These are phyloP conservation scores for Papiliotrema laurentii DNA, from an alignment of 1,284 basidiomycete species.

Conservation along the genomic window DNA sequence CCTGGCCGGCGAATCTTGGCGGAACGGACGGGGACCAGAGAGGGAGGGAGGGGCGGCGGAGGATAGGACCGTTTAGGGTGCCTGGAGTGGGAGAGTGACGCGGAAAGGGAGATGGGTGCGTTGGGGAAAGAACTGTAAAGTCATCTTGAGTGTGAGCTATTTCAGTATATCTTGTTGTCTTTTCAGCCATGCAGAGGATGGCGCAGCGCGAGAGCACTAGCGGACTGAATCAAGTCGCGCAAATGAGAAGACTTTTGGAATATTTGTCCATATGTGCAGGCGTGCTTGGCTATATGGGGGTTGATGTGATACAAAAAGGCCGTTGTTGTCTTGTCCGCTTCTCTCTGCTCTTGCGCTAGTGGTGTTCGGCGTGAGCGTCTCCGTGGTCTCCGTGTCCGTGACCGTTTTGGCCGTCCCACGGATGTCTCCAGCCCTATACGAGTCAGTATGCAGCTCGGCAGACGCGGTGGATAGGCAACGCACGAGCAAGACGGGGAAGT, in stretches of 20 bases:
- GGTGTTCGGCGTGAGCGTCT: slow-evolving; percentile 27
- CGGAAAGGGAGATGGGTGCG: background rate
- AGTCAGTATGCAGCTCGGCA: slow-evolving; percentile 8
- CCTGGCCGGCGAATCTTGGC: background rate
- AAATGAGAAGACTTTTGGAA: background rate
- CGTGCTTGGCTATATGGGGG: background rate
- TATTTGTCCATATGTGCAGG: background rate
- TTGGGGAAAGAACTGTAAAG: too few species aligned
- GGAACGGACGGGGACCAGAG: background rate
- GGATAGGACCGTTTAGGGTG: background rate
- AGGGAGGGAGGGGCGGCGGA: background rate
- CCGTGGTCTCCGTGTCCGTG: slow-evolving; percentile 32
- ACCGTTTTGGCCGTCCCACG: slow-evolving; percentile 52
- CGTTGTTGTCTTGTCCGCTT: background rate
- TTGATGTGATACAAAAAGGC: background rate
- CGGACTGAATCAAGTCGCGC: too few species aligned
- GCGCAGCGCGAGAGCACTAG: too few species aligned
- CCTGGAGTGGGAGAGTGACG: background rate
- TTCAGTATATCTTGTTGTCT: background rate
- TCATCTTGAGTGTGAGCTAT: too few species aligned
- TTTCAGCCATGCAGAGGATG: too few species aligned
- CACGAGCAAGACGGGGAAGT: slow-evolving; percentile 52
- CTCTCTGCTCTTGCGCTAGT: slow-evolving; percentile 13
- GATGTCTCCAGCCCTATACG: slow-evolving; percentile 51
- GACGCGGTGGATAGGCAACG: slow-evolving; percentile 15